Conservation (phyloP, 768 basidiomycete species). For the Crepidotus variabilis region DNA sequence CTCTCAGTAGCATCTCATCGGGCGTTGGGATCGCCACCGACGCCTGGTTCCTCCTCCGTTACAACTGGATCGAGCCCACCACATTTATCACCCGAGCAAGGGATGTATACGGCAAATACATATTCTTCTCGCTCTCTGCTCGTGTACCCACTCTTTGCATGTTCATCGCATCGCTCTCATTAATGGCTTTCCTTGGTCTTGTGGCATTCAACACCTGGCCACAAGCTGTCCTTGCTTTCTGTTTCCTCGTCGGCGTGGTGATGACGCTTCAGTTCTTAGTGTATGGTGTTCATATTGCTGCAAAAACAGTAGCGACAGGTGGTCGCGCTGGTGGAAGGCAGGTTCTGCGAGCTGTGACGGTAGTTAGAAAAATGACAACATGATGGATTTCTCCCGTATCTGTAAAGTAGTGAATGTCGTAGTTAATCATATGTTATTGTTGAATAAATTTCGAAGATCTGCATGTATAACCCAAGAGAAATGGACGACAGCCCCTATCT, state of each 20-base stretch:
- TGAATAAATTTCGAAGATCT: too few relatives aligned
- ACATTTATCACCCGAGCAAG: slow-evolving; percentile 45
- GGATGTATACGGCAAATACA: slow-evolving; percentile 57
- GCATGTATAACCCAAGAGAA: too few relatives aligned
- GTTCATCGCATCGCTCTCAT: slow-evolving; percentile 49
- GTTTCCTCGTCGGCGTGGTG: slow-evolving; percentile 52
- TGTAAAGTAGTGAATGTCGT: too few relatives aligned
- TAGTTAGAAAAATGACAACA: slow-evolving; percentile 15
- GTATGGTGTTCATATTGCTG: slow-evolving; percentile 42
- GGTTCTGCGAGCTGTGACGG: slow-evolving; percentile 11
- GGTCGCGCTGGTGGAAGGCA: slow-evolving; percentile 18
- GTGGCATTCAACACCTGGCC: slow-evolving; percentile 68
- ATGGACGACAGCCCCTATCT: too few relatives aligned
- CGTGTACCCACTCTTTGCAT: slow-evolving; percentile 62
- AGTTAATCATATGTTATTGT: too few relatives aligned
- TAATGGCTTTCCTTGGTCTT: slow-evolving; percentile 56
- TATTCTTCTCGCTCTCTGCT: slow-evolving; percentile 68
- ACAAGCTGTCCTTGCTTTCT: slow-evolving; percentile 53
- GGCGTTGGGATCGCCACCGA: slow-evolving; percentile 63
- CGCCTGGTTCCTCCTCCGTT: slow-evolving; percentile 64
- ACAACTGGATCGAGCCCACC: slow-evolving; percentile 45
- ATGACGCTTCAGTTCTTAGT: slow-evolving; percentile 66
- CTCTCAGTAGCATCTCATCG: slow-evolving; percentile 54
- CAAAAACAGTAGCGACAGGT: slow-evolving; percentile 20
- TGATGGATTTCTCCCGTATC: background rate